Evolutionary conservation across 495 filamentous ascomycete genomes (phyloP).

Genomic region (Xylaria palmicola): DNA sequence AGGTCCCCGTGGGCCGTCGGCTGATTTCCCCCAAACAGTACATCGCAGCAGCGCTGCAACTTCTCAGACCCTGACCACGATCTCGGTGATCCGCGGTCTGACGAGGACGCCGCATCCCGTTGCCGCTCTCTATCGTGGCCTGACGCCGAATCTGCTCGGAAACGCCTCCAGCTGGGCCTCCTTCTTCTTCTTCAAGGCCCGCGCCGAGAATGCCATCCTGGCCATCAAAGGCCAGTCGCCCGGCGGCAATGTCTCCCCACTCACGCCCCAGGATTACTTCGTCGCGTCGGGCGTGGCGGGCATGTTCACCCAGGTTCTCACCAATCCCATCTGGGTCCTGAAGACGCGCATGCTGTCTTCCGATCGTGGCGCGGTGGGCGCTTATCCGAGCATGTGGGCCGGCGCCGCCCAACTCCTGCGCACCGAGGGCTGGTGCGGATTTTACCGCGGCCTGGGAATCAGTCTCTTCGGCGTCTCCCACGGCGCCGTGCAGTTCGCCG

Average conservation of each 20-base stretch:
- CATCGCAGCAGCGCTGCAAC: slow-evolving; percentile 34
- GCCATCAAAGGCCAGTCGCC: slow-evolving; percentile 20
- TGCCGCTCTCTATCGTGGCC: slow-evolving; percentile 78
- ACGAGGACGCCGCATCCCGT: slow-evolving; percentile 45
- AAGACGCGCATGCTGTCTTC: slow-evolving; percentile 97
- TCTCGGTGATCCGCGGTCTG: slow-evolving; percentile 46
- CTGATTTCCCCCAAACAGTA: slow-evolving; percentile 27
- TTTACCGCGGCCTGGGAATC: slow-evolving; percentile 81
- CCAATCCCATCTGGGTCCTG: slow-evolving; percentile 98
- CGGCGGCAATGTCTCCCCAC: slow-evolving; percentile 19
- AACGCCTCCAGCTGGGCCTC: slow-evolving; percentile 89
- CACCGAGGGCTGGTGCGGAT: slow-evolving; percentile 70
- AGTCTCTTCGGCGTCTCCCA: slow-evolving; percentile 89
- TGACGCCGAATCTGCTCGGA: slow-evolving; percentile 85
- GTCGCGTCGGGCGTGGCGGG: slow-evolving; percentile 75
- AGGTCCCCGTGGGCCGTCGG: not conserved
- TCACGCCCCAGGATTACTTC: slow-evolving; percentile 80
- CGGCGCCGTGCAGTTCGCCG: slow-evolving; percentile 93
- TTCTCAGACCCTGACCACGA: slow-evolving; percentile 35
- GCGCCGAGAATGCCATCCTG: slow-evolving; percentile 40
- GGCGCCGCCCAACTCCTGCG: slow-evolving; percentile 64
- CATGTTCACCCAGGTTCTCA: slow-evolving; percentile 70
- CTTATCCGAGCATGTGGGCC: slow-evolving; percentile 73
- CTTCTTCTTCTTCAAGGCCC: slow-evolving; percentile 73
- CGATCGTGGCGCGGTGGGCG: slow-evolving; percentile 66